phyloP scores from a whole-genome alignment of 2,329 filamentous ascomycete genomes.

The Penicillium sclerotiorum region DNA sequence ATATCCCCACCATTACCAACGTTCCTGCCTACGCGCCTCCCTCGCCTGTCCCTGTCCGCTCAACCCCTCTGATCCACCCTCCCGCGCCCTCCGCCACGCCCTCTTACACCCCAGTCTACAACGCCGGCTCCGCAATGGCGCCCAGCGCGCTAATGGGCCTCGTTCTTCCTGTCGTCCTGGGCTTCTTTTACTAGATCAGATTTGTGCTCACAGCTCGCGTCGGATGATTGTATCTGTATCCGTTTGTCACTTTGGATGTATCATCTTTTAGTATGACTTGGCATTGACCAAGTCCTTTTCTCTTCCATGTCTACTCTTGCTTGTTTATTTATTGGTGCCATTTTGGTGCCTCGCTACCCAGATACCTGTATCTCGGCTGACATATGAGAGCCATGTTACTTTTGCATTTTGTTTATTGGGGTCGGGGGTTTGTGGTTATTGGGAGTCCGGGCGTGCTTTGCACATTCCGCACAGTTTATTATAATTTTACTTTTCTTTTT shows the following conservation, averaged over 20 bases:
- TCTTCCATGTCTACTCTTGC: constrained; percentile 18
- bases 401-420: constrained; percentile 3
- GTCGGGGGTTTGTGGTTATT: constrained; percentile 10
- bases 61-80: constrained; percentile 22
- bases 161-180: constrained; percentile 20
- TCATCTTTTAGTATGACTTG: constrained; percentile 1
- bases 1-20: constrained; percentile 18
- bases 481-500: not conserved
- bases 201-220: not conserved
- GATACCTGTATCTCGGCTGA: constrained; percentile 20
- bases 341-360: not conserved
- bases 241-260: constrained; percentile 11
- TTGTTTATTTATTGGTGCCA: constrained; percentile 10
- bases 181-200: constrained; percentile 19
- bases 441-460: constrained; percentile 21
- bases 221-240: constrained; percentile 3
- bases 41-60: constrained; percentile 13
- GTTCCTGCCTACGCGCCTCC: constrained; percentile 14
- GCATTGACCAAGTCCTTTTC: not conserved
- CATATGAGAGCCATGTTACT: constrained; percentile 22
- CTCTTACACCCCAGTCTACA: constrained; percentile 18
- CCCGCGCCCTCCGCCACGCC: constrained; percentile 14
- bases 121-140: constrained; percentile 21
- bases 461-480: constrained; percentile 14
- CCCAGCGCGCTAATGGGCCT: constrained; percentile 19